Evolutionary conservation across 2,329 filamentous ascomycete species (phyloP), one percentile per base, ranked within the genome.

Genomic region (Cordyceps militaris): DNA sequence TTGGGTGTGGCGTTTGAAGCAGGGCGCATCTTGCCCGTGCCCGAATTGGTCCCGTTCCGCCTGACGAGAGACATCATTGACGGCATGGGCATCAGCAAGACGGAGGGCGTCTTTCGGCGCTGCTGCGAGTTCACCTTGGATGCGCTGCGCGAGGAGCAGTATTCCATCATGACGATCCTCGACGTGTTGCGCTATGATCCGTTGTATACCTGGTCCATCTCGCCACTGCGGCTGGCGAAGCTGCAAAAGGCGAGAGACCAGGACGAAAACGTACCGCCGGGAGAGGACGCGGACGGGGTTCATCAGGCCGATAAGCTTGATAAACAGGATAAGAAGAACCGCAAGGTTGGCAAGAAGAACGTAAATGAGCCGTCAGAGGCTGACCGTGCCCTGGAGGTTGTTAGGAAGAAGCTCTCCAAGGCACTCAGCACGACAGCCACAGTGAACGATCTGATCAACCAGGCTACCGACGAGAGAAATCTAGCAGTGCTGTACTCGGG

Each of bases 121-220:
- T 97, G 93, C 73, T 99, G 94, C 71, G 95, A 99, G 70, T 97
- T 97, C 70, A 97, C 92, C 0, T 83, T 99, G 32, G 91, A 97
- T 61, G 92, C 95, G 1, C 77, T 99, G 36, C 86, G 94, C n/a
- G 89, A 96, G 66, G 94, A 99, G 70, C 89, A 89, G 13, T 95
- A 96, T 69, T 92, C 88, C 46, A 99, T 99, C 74, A 97, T 97
- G 92, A 97, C 94, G 0, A 91, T 99, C 55, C 83, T 99, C 21
- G 95, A 99, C 68, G 95, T 99, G 23, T 77, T 99, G 59, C 88
- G 95, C n/a, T 97, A 97, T 72, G 94, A 99, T 77, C 95, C 94
- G 1, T 76, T 99, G 61, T 96, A 97, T 71, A 94, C 86, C 60
- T 99, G 94, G 94, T 93, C 90, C 36, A 86, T 97, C 57, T 94